phyloP scores from a whole-genome alignment of 495 filamentous ascomycete genomes.

The Achaetomiella virescens region DNA sequence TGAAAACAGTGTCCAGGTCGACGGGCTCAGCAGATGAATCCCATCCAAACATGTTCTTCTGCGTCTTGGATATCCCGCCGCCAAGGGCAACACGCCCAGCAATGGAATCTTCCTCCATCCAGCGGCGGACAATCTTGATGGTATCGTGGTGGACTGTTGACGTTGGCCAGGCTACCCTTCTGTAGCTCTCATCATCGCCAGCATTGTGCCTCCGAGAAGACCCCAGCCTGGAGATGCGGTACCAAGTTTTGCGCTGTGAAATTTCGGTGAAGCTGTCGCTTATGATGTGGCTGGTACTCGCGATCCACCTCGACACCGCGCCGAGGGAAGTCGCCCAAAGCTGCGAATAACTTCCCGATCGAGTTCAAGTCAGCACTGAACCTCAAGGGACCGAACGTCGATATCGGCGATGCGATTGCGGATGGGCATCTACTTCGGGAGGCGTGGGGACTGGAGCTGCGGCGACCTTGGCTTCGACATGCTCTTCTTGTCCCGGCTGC shows the following conservation, averaged over 20 bases:
- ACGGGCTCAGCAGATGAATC: conserved; percentile 44
- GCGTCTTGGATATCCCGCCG: conserved; percentile 34
- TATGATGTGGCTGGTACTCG: conserved; percentile 32
- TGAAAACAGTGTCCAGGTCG: conserved; percentile 42
- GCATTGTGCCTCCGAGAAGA: conserved; percentile 50
- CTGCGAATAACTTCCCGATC: conserved; percentile 40
- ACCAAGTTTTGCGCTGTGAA: conserved; percentile 57
- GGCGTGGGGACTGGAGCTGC: background rate
- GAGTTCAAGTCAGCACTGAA: conserved; percentile 37
- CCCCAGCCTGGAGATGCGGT: conserved; percentile 52
- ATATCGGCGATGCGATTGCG: background rate
- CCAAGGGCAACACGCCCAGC: conserved; percentile 44
- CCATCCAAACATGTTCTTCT: conserved; percentile 49
- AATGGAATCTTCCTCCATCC: conserved; percentile 56
- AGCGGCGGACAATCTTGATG: conserved; percentile 49
- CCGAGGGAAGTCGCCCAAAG: background rate
- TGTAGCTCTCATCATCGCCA: conserved; percentile 53
- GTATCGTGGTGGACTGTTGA: conserved; percentile 47
- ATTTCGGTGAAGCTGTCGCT: conserved; percentile 44
- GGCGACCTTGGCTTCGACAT: background rate
- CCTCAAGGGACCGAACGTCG: conserved; percentile 28
- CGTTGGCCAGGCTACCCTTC: conserved; percentile 47
- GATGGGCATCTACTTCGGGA: background rate
- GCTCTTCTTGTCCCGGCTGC: background rate
- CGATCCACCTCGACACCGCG: background rate